Evolutionary conservation across 83 land plant species (phyloP).

Genomic region (Thuja plicata): DNA sequence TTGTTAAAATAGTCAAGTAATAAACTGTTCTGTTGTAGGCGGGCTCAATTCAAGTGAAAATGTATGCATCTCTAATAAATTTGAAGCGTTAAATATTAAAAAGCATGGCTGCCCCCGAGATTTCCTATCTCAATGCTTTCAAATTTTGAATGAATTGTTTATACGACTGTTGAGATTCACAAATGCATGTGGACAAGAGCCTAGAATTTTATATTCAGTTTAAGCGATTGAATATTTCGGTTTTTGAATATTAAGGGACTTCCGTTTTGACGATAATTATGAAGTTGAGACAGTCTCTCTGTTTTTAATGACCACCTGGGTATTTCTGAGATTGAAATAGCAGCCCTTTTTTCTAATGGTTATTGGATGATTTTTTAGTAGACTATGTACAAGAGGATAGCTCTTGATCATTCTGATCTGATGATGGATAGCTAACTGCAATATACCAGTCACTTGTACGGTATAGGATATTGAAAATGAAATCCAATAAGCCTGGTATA

Average conservation of each 20-base stretch:
- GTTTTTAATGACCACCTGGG: background rate
- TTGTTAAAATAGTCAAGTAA: too few relatives aligned
- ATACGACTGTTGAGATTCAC: background rate
- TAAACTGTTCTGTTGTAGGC: too few relatives aligned
- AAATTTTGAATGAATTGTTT: background rate
- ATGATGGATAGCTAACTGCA: background rate
- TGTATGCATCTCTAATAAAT: too few relatives aligned
- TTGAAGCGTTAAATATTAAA: too few relatives aligned
- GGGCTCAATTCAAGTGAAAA: background rate
- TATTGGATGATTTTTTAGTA: background rate
- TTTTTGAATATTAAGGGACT: too few relatives aligned
- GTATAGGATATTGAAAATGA: too few relatives aligned
- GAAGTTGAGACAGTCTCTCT: background rate
- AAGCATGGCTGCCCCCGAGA: background rate
- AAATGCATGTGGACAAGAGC: background rate
- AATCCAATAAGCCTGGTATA: background rate
- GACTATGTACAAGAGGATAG: too few relatives aligned
- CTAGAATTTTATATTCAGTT: background rate
- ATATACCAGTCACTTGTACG: background rate
- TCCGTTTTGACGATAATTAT: too few relatives aligned
- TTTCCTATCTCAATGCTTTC: background rate
- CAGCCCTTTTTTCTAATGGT: background rate
- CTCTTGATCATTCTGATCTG: too few relatives aligned
- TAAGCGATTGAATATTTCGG: background rate
- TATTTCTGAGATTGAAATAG: background rate